Evolutionary conservation across 2,329 filamentous ascomycete genomes (phyloP), one percentile per base, ranked within the genome.

Genomic region (Colletotrichum salicis): DNA sequence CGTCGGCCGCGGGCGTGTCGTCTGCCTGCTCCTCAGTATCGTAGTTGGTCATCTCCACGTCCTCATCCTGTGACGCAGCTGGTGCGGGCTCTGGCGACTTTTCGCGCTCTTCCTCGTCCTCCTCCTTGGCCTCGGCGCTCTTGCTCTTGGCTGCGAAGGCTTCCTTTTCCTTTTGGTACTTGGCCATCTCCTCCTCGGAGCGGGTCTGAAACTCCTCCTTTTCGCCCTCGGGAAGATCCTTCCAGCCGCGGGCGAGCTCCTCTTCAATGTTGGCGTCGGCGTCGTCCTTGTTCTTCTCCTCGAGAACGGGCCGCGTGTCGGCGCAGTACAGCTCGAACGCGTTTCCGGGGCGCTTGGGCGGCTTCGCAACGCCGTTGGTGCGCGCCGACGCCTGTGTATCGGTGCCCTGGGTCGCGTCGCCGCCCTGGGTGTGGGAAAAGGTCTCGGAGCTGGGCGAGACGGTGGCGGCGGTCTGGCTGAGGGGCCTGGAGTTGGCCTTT

Each of bases 241-340:
- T 86, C 88, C 89, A 91, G 54, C 82, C 81, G 13, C 84, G 84
- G n/a, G 83, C 80, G 10, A 90, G 83, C 80, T 89, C 87, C 63
- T 88, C 86, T n/a, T 89, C 87, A 13, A 88, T 78, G 67, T 83
- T 82, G 67, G 82, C 67, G 61, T 77, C 76, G 27, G 73, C 71
- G 31, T 77, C 75, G 19, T 84, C 83, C 77, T 85, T 85, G 72
- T 82, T 78, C 78, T 88, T 84, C 10, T 82, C 80, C 60, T 84
- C 82, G 33, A 87, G 78, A 12, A 79, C 73, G 4, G 84, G 81
- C 58, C 87, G 85, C 72, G 78, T 82, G 73, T 89, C 87, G 65
- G 83, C 82, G 77, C 85, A 88, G 80, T 87, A 90, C 19, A 90
- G 79, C 72, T 89, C 87, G 75, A 88, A 90, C 3, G 86, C 87